Conservation (phyloP, 345 rosid species). For the Alliaria petiolata region DNA sequence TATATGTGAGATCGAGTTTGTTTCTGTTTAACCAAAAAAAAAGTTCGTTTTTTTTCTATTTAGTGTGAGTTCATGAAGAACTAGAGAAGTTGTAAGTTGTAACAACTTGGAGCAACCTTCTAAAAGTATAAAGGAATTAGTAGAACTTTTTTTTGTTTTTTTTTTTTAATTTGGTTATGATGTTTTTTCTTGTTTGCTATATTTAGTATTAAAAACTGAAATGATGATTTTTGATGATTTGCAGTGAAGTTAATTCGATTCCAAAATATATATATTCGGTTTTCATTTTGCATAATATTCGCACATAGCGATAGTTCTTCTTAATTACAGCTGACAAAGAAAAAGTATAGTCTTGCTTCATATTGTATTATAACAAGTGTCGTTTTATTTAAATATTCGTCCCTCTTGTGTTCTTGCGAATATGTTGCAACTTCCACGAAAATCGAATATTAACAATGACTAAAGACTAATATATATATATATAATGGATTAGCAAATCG, state of each 20-base stretch:
- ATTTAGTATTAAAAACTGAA: conserved; percentile 7
- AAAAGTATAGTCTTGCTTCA: too few relatives aligned
- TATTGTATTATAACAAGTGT: not conserved
- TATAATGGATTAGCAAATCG: too few relatives aligned
- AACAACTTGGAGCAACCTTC: conserved; percentile 24
- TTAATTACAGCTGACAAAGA: not conserved
- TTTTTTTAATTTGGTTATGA: not conserved
- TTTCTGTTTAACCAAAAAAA: too few relatives aligned
- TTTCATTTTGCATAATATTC: not conserved
- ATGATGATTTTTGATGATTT: not conserved
- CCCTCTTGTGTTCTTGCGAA: not conserved
- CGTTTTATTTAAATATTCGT: not conserved
- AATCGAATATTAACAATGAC: not conserved
- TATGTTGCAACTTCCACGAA: not conserved
- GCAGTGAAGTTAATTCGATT: not conserved
- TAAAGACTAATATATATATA: too few relatives aligned
- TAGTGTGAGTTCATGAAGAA: conserved; percentile 24
- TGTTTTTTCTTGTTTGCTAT: not conserved
- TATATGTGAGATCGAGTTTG: too few relatives aligned
- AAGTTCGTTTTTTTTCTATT: too few relatives aligned
- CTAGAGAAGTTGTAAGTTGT: conserved; percentile 16
- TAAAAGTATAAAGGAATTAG: conserved; percentile 11
- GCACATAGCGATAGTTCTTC: not conserved
- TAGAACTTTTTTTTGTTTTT: conserved; percentile 8
- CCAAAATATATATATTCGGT: not conserved